Evolutionary conservation across 1,284 basidiomycete species (phyloP), one percentile per base, ranked within the genome.

Genomic region (Naganishia albida): DNA sequence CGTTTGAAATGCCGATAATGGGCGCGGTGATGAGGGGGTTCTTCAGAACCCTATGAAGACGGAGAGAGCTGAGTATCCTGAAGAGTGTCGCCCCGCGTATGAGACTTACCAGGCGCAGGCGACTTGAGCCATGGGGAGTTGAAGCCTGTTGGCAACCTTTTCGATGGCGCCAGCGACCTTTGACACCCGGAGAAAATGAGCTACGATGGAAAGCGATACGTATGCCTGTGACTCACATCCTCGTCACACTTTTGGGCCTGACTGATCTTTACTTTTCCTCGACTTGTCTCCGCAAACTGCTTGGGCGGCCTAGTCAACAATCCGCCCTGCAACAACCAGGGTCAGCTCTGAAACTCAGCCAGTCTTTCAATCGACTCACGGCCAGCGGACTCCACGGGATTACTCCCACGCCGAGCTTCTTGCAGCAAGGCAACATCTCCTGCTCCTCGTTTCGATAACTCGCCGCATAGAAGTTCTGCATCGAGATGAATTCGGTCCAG

Each of bases 401-500:
- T 40, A 71, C 42, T 30, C 72, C 74, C 16, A 73, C 70, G 16
- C 75, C 75, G 40, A 73, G 68, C 49, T 72, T 65, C 66, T 73
- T 71, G 65, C 74, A 68, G 1, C 68, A 68, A 12, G 69, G 70
- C 53, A 75, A 67, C 74, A 77, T 75, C 67, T 77, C 75, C 34
- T 73, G 67, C 67, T 75, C 76, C 53, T 82, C 81, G 53, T 81
- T 77, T 50, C 80, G 77, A 71, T 82, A 83, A 7, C 82, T 70
- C 20, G 82, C 68, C 34, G 80, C 81, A 57, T 81, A 76, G 63
- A 81, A 80, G 59, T 66, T 62, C 34, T 66, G 65, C 80, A 81
- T 80, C 26, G 73, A 75, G 71, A 81, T 77, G 70, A 82, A 82
- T 38, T 71, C 69, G 7, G 73, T 74, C 55, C 72, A 68, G 18